Conservation (phyloP, 1,139 yeast species). For the Hyphopichia fennica region DNA sequence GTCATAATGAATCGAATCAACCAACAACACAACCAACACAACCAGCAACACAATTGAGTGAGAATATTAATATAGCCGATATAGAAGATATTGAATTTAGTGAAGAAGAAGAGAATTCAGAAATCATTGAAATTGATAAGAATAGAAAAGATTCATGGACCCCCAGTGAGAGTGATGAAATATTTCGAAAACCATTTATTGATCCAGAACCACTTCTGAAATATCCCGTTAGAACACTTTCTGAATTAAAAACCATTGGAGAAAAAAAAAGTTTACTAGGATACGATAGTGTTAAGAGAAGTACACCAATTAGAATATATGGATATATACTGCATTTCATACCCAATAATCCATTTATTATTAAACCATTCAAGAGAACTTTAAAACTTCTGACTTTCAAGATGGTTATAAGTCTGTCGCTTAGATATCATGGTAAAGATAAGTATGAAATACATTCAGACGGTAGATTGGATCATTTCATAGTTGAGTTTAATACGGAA, state of each 20-base stretch:
- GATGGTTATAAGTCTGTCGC: slow-evolving; percentile 3
- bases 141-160: no score
- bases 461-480: slow-evolving; percentile 9
- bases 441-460: no score
- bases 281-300: neutral
- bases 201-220: no score
- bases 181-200: no score
- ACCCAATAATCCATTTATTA: slow-evolving; percentile 21
- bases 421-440: no score
- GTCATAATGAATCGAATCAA: neutral
- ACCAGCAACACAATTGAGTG: neutral
- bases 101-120: neutral
- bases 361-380: slow-evolving; percentile 32
- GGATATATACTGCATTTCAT: slow-evolving; percentile 17
- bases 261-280: neutral
- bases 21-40: neutral
- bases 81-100: neutral
- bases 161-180: no score
- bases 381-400: slow-evolving; percentile 20
- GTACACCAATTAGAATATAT: slow-evolving; percentile 10
- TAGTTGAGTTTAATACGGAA: slow-evolving; percentile 25
- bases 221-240: neutral
- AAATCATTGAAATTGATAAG: no score
- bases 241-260: neutral
- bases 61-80: neutral